A percentile compares a stretch with the other conserved stretches of the same genome.
Evolutionary conservation across 139 green algal genomes (phyloP).

Genomic region (Edaphochlamys debaryana): DNA sequence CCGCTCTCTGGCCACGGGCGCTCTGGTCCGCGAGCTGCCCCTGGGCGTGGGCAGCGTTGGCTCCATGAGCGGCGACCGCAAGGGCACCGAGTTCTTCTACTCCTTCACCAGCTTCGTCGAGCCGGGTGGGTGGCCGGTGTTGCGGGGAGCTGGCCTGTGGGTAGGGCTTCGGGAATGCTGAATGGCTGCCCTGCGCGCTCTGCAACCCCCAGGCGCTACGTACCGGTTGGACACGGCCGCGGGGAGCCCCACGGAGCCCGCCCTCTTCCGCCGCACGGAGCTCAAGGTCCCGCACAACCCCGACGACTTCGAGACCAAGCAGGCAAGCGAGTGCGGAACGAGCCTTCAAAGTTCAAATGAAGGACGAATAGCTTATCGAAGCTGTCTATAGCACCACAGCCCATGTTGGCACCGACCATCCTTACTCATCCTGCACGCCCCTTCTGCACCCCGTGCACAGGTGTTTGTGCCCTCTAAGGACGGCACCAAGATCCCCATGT

Average conservation of each 20-base stretch:
- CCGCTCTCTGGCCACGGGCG: conserved; percentile 59
- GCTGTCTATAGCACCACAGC: no score
- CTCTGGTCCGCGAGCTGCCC: conserved; percentile 55
- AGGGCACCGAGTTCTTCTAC: conserved; percentile 81
- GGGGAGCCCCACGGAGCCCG: conserved; percentile 38
- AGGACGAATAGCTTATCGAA: no score
- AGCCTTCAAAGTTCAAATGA: no score
- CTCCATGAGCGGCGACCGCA: conserved; percentile 68
- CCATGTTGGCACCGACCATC: no score
- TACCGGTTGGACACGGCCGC: conserved; percentile 68
- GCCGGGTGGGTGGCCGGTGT: conserved; percentile 45
- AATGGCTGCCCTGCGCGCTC: no score
- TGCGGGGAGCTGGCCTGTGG: no score
- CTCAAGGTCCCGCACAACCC: conserved; percentile 70
- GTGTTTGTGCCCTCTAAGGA: conserved; percentile 87
- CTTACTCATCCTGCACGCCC: no score
- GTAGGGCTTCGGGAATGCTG: no score
- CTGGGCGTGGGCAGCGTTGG: conserved; percentile 75
- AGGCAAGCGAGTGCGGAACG: no score
- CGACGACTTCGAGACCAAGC: conserved; percentile 78
- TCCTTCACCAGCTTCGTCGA: conserved; percentile 70
- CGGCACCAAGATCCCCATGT: conserved; percentile 88
- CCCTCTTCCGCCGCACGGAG: conserved; percentile 77
- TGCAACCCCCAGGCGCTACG: conserved; percentile 53
- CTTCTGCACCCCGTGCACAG: no score